Conservation (phyloP, 2,329 filamentous ascomycete genomes). For the Huntiella bhutanensis region DNA sequence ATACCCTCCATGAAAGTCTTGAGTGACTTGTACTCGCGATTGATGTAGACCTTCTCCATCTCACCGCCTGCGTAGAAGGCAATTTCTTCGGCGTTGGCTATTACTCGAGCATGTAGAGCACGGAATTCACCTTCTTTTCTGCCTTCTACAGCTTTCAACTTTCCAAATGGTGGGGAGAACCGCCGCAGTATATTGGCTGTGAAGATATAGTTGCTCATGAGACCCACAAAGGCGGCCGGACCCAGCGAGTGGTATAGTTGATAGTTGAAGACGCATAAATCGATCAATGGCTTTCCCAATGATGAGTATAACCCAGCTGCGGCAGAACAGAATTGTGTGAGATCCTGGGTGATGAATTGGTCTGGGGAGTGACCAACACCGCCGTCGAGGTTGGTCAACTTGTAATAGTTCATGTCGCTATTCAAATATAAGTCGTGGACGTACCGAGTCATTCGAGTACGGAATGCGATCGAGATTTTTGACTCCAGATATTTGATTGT, state of each 20-base stretch:
- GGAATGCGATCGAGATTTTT: conserved; percentile 95
- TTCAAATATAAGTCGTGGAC: conserved; percentile 96
- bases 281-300: conserved; percentile 92
- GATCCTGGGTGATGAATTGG: conserved; percentile 92
- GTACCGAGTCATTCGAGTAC: conserved; percentile 82
- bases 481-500: conserved; percentile 98
- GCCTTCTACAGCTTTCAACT: conserved; percentile 88
- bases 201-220: conserved; percentile 82
- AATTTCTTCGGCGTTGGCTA: conserved; percentile 93
- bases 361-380: conserved; percentile 83
- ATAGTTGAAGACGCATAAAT: conserved; percentile 94
- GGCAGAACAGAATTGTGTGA: conserved; percentile 85
- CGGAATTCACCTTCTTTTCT: conserved; percentile 91
- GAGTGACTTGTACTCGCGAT: conserved; percentile 78
- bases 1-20: conserved; percentile 97
- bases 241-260: conserved; percentile 85
- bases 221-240: conserved; percentile 65
- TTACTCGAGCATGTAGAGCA: conserved; percentile 72
- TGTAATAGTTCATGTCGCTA: conserved; percentile 90
- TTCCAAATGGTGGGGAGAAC: conserved; percentile 87
- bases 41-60: conserved; percentile 83
- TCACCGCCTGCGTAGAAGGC: conserved; percentile 93
- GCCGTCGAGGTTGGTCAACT: conserved; percentile 78
- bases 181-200: conserved; percentile 78
- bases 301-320: conserved; percentile 90